Conservation (phyloP, 768 basidiomycete species). For the Rhodotorula taiwanensis region DNA sequence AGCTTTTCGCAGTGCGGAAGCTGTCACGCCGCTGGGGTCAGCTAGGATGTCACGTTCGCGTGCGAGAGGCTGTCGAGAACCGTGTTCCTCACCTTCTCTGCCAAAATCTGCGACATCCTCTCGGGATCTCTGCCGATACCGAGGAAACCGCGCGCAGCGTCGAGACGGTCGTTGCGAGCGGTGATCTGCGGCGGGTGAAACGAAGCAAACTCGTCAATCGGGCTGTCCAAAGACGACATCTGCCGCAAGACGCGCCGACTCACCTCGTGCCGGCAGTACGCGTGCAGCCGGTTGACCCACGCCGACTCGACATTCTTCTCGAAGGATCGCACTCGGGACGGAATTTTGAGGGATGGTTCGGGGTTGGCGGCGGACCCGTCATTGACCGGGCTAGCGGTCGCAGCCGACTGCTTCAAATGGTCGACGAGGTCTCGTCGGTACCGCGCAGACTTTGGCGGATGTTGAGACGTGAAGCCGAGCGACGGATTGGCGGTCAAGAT, state of each 20-base stretch:
- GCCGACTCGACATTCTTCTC: constrained; percentile 25
- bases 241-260: not conserved
- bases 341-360: not conserved
- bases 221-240: too few species aligned
- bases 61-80: too few species aligned
- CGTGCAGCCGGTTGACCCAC: constrained; percentile 52
- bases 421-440: not conserved
- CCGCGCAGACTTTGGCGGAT: not conserved
- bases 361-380: not conserved
- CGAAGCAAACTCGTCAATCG: too few species aligned
- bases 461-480: not conserved
- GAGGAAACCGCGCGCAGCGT: constrained; percentile 75
- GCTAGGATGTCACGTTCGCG: not conserved
- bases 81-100: not conserved
- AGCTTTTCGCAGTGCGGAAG: constrained; percentile 73
- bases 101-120: constrained; percentile 60
- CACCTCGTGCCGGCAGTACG: constrained; percentile 62
- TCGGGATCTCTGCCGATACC: constrained; percentile 89
- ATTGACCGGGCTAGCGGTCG: not conserved
- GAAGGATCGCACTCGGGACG: constrained; percentile 8
- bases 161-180: constrained; percentile 61
- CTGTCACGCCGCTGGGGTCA: constrained; percentile 52
- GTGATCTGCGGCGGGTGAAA: constrained; percentile 44
- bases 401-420: not conserved
- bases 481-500: not conserved